phyloP scores from a whole-genome alignment of 352 stramenopile genomes.

The Saprolegnia parasitica region DNA sequence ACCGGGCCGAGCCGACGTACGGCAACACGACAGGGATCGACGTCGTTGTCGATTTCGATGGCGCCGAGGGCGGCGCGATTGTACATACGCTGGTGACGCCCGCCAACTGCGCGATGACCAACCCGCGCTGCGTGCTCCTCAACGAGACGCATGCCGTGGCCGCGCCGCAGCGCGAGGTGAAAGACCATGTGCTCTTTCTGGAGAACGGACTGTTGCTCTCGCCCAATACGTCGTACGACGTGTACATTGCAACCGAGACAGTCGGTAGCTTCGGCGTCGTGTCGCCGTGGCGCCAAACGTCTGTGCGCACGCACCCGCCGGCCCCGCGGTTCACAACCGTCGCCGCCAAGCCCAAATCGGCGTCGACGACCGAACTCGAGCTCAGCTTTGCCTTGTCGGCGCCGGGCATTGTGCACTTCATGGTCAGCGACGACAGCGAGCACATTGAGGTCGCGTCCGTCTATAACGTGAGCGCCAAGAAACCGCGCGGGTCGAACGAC shows the following conservation, averaged over 20 bases:
- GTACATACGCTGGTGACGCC: conserved; percentile 53
- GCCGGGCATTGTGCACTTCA: conserved; percentile 69
- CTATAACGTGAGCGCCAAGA: conserved; percentile 71
- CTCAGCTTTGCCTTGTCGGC: conserved; percentile 51
- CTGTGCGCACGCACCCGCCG: conserved; percentile 42
- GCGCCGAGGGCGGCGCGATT: conserved; percentile 36
- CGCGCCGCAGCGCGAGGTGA: neutral
- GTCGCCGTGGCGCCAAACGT: conserved; percentile 36
- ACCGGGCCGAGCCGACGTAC: conserved; percentile 45
- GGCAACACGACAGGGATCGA: conserved; percentile 51
- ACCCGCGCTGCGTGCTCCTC: neutral
- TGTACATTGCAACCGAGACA: conserved; percentile 55
- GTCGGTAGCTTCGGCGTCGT: conserved; percentile 50
- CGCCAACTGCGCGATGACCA: conserved; percentile 32
- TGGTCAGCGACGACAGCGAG: conserved; percentile 43
- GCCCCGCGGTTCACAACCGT: conserved; percentile 49
- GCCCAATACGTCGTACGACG: conserved; percentile 47
- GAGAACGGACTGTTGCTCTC: conserved; percentile 42
- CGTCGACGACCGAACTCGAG: conserved; percentile 70
- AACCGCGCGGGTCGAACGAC: conserved; percentile 33
- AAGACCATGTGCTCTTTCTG: conserved; percentile 28
- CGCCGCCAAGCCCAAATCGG: conserved; percentile 45
- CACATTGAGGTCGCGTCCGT: conserved; percentile 59
- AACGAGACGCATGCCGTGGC: conserved; percentile 12
- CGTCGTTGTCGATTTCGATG: conserved; percentile 53